Base-by-base conservation (phyloP, 169 alveolate genomes). In the Plasmodium adleri region DNA sequence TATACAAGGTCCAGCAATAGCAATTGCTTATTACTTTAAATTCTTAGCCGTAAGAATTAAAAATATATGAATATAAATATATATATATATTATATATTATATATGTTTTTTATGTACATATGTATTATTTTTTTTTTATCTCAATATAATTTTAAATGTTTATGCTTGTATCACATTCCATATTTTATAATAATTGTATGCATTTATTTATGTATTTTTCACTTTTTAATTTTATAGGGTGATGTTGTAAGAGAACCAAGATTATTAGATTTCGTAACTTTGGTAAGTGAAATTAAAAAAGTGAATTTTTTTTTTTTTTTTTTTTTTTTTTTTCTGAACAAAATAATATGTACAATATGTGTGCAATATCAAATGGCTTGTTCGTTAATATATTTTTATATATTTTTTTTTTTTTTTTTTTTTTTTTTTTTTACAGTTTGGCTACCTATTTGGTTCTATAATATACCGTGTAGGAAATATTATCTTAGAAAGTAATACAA, bases 1-100 rank as follows among this genome's bases (percentile, higher is more conserved):
- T 56, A 76, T 76, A 47, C 89, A 76, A 50, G 89, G 89, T 64
- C 89, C 89, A 64, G 89, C 89, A 49, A 76, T 76, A 64, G 63
- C 89, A 64, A 76, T 76, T 9, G 89, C 89, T 4, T 76, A 76
- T 56, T 76, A 76, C 54, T 76, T 76, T 76, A 76, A 76, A 64
- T 76, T 76, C 43, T 26, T 76, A 47, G 89, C 89, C 68, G 89
- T 76, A 76, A 49, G 20, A 2, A 58, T 12, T 15, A 56, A 56
- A 15, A 58, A 58, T 3, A n/a, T 58, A 58, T 58, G 5, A 32
- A 32, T 32, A 32, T 60, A 15, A 0, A 60, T 5, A 20, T 60
- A 15, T 17, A 60, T 60, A 54, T 8, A 24, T 22, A 62, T 52
- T 56, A 15, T 22, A 15, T 56, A 56, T 15, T 13, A 56, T 56